Conservation (phyloP, 2,329 filamentous ascomycete genomes). For the Parastagonospora avenae region DNA sequence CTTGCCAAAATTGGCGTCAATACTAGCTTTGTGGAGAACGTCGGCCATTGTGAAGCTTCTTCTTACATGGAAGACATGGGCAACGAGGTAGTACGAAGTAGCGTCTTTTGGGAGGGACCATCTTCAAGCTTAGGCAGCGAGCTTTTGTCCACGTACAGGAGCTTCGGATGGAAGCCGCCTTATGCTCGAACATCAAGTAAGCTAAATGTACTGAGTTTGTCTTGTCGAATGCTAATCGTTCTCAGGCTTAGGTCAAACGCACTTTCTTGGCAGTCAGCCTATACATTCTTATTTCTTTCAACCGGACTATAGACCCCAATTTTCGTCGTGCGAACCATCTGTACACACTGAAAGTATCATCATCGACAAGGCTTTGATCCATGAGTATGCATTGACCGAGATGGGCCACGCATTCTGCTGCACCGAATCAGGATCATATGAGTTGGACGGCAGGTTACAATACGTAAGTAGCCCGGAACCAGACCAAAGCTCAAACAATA, state of each 20-base stretch:
- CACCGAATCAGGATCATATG: constrained; percentile 12
- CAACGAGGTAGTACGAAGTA: constrained; percentile 11
- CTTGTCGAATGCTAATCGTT: not conserved
- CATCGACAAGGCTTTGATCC: constrained; percentile 15
- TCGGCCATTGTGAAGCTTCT: not conserved
- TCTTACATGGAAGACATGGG: not conserved
- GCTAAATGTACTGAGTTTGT: not conserved
- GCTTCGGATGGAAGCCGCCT: constrained; percentile 23
- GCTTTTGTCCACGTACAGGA: constrained; percentile 17
- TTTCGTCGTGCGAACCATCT: not conserved
- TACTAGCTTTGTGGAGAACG: not conserved
- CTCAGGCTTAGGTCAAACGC: constrained; percentile 20
- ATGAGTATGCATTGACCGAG: constrained; percentile 19
- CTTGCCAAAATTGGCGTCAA: constrained; percentile 3
- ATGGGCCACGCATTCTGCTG: constrained; percentile 9
- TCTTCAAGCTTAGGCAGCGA: constrained; percentile 21
- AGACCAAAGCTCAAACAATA: not conserved
- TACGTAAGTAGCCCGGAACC: constrained; percentile 10
- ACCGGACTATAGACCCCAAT: constrained; percentile 25
- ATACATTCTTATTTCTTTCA: constrained; percentile 29
- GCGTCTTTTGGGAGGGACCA: constrained; percentile 26
- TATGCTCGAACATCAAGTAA: constrained; percentile 26
- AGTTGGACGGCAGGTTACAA: constrained; percentile 18
- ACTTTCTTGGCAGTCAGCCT: constrained; percentile 24
- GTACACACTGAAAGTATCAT: constrained; percentile 9